Base-by-base conservation (phyloP, 345 rosid genomes). In the Eucalyptus pauciflora region DNA sequence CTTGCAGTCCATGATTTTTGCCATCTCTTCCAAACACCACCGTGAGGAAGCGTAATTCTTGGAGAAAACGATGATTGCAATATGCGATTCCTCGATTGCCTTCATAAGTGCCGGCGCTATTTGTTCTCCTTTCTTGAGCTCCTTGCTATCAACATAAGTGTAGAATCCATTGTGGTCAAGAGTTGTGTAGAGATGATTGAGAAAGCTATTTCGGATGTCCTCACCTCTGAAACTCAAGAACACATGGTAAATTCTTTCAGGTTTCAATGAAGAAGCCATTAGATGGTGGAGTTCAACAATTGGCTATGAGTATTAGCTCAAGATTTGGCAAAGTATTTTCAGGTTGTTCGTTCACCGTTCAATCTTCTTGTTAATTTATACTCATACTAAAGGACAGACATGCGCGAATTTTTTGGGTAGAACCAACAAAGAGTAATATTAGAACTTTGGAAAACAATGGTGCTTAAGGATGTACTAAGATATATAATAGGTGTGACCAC, bases 41-140 rank as follows among this genome's bases (percentile, higher is more conserved):
- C 2, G 2, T 60, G 67, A 60, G 67, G 67, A 60, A 60, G 67
- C n/a, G 2, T 60, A 60, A 60, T 60, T 5, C 67, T 60, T 9
- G 31, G 67, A 60, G 67, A 60, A 60, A 0, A 60, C 0, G 1
- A 60, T 60, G n/a, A 60, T 60, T 22, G 31, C 31, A 5, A 27
- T 60, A 4, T 60, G 31, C 4, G 15, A 60, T 60, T 60, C 31
- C 67, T 60, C 31, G 7, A 60, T 60, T 27, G 31, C 67, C 67
- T 60, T 27, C 67, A 60, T 60, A 60, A 60, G 31, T 11, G 31
- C 0, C 1, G 0, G 0, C 2, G 7, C 31, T 60, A 60, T 60
- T 8, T 27, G 67, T 14, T 60, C 67, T 60, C 67, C 67, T 60
- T 25, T 60, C 67, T 7, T 60, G 1, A 60, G 67, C 67, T 60